phyloP scores from a whole-genome alignment of 2,329 filamentous ascomycete species.

The Fusarium luffae region DNA sequence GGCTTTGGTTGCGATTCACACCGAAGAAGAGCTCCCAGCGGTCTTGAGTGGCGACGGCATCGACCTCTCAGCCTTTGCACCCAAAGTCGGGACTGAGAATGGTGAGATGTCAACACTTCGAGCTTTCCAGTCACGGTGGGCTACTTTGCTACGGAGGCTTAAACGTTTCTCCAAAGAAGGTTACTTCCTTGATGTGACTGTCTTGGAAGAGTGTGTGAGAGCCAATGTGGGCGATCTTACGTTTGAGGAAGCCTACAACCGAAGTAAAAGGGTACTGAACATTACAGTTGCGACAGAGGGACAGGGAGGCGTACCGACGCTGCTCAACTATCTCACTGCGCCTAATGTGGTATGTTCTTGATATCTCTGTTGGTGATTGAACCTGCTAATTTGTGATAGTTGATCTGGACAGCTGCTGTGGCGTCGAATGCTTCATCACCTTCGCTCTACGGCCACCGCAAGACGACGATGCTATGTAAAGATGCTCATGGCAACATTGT shows the following conservation, averaged over 20 bases:
- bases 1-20: conserved; percentile 87
- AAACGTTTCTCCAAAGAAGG: conserved; percentile 78
- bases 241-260: conserved; percentile 90
- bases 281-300: conserved; percentile 86
- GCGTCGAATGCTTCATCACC: conserved; percentile 77
- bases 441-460: conserved; percentile 72
- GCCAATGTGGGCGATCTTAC: conserved; percentile 89
- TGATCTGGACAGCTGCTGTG: conserved; percentile 83
- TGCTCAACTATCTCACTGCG: conserved; percentile 92
- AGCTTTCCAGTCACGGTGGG: conserved; percentile 57
- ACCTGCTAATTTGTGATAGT: conserved; percentile 54
- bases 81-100: conserved; percentile 48
- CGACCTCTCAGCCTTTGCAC: conserved; percentile 81
- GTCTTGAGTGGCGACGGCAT: conserved; percentile 84
- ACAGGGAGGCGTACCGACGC: conserved; percentile 79
- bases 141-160: conserved; percentile 73
- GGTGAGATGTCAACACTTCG: conserved; percentile 50
- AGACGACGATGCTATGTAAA: conserved; percentile 78
- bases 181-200: conserved; percentile 83
- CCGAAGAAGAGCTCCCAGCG: conserved; percentile 81
- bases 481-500: conserved; percentile 77
- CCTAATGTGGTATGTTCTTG: conserved; percentile 81
- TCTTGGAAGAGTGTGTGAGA: conserved; percentile 85
- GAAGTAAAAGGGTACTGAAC: conserved; percentile 87
- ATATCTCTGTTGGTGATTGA: neutral